Evolutionary conservation across 2,329 filamentous ascomycete species (phyloP).

Genomic region (Penicillium sp.): DNA sequence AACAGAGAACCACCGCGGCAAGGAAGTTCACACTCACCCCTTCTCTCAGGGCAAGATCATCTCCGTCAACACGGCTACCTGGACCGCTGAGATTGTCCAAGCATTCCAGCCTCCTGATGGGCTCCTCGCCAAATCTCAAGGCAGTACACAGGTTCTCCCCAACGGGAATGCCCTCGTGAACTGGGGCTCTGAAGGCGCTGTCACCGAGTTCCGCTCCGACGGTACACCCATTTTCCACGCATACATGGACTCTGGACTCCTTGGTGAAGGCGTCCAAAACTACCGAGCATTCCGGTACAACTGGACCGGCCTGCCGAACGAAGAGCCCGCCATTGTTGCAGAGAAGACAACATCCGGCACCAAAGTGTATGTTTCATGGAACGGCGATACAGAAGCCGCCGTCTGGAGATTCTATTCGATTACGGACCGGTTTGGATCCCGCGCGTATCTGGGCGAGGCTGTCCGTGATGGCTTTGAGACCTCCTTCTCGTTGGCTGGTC

Average conservation of each 20-base stretch:
- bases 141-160: slow-evolving; percentile 56
- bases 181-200: slow-evolving; percentile 56
- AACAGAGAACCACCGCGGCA: slow-evolving; percentile 33
- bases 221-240: slow-evolving; percentile 42
- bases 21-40: slow-evolving; percentile 39
- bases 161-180: slow-evolving; percentile 58
- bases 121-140: slow-evolving; percentile 54
- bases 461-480: slow-evolving; percentile 34
- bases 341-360: slow-evolving; percentile 32
- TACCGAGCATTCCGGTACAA: slow-evolving; percentile 44
- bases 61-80: slow-evolving; percentile 45
- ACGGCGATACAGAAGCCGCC: slow-evolving; percentile 52
- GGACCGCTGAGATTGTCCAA: slow-evolving; percentile 49
- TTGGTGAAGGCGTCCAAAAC: slow-evolving; percentile 37
- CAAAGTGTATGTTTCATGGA: slow-evolving; percentile 58
- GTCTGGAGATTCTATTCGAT: slow-evolving; percentile 54
- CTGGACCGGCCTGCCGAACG: slow-evolving; percentile 41
- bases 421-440: slow-evolving; percentile 25
- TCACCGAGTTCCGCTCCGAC: slow-evolving; percentile 36
- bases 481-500: slow-evolving; percentile 21
- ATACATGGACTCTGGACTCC: slow-evolving; percentile 47
- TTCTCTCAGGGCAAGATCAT: slow-evolving; percentile 50
- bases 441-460: slow-evolving; percentile 29
- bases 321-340: slow-evolving; percentile 40
- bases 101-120: slow-evolving; percentile 53